Conservation (phyloP, 306 rosid genomes). For the Chamaecrista fasciculata region DNA sequence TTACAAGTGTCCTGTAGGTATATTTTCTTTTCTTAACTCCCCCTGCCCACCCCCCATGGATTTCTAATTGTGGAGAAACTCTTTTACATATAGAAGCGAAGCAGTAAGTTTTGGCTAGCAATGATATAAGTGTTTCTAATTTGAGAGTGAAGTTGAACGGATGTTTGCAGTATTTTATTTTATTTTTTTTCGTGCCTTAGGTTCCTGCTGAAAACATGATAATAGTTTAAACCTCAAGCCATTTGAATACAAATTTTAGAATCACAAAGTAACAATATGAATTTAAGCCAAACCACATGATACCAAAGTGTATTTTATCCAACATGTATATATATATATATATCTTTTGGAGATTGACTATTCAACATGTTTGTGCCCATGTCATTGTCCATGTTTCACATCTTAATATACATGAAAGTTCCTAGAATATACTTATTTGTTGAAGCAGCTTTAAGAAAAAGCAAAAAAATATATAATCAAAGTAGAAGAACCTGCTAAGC, state of each 20-base stretch:
- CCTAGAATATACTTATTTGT: background rate
- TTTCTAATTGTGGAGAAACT: background rate
- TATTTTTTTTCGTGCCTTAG: too few species aligned
- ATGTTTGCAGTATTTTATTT: too few species aligned
- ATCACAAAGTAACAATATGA: too few species aligned
- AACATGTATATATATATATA: background rate
- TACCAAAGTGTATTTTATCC: too few species aligned
- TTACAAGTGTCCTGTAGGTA: too few species aligned
- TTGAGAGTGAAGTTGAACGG: background rate
- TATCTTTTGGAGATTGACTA: background rate
- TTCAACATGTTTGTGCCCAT: background rate
- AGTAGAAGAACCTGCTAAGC: background rate
- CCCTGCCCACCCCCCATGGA: too few species aligned
- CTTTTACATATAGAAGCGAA: background rate
- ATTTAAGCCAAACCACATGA: too few species aligned
- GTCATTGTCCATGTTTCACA: background rate
- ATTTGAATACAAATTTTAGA: too few species aligned
- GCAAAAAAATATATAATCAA: background rate
- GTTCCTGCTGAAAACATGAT: too few species aligned
- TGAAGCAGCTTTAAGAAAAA: conserved; percentile 7
- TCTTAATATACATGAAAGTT: too few species aligned
- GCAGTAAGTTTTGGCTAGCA: background rate
- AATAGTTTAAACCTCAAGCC: too few species aligned
- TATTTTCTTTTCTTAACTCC: too few species aligned
- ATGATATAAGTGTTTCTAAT: background rate